A percentile compares a stretch with the other conserved stretches of the same genome.
Conservation (phyloP, 208 protist species). For the Acanthamoeba quina region DNA sequence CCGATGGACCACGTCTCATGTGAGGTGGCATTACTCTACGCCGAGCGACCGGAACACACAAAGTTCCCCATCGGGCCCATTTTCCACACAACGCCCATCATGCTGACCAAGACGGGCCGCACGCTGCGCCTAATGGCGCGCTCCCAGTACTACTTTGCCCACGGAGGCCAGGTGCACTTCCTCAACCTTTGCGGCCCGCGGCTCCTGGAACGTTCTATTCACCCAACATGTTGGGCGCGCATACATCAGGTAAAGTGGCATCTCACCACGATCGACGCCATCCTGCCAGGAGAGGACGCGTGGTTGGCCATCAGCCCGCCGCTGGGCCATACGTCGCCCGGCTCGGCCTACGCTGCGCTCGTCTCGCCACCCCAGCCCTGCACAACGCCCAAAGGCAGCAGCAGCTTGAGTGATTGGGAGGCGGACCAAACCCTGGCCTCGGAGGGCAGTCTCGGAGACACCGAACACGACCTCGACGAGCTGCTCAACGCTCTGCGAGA, state of each 20-base stretch:
- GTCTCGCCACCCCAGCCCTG: no score
- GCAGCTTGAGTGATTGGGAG: not conserved
- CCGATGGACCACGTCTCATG: not conserved
- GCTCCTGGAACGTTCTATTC: not conserved
- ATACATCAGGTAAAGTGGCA: not conserved
- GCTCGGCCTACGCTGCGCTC: no score
- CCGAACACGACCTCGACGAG: not conserved
- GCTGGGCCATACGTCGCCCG: not conserved
- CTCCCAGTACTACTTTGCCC: constrained; percentile 4
- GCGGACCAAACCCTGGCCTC: not conserved
- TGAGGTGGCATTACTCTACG: not conserved
- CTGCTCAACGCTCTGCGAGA: not conserved
- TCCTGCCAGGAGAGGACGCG: not conserved
- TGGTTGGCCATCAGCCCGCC: not conserved
- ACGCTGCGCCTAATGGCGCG: not conserved
- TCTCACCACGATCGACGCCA: not conserved
- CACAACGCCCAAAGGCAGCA: no score
- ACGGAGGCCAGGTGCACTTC: not conserved
- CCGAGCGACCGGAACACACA: not conserved
- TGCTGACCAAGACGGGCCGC: not conserved
- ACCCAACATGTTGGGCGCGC: not conserved
- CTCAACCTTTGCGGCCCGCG: not conserved
- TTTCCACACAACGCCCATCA: not conserved
- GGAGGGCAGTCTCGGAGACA: no score
- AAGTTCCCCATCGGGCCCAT: not conserved